These are phyloP conservation scores for Petunia secreta DNA, from an alignment of 257 asterid species.

Conservation along the genomic window DNA sequence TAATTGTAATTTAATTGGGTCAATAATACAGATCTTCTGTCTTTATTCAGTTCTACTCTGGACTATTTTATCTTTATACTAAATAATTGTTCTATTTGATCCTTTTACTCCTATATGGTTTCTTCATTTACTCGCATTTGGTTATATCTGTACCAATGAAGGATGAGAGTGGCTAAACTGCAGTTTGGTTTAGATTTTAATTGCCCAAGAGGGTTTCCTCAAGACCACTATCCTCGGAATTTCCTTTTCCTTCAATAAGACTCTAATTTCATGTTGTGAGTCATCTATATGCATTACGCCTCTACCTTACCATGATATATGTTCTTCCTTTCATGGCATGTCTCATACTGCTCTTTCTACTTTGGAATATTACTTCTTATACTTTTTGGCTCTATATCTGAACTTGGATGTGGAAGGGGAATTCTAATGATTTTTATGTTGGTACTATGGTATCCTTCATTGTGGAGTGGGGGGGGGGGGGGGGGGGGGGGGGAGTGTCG, in stretches of 20 bases:
- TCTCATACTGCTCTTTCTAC: not conserved
- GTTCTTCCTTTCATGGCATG: not conserved
- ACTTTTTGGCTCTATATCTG: not conserved
- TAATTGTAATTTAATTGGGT: no score
- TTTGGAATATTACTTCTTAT: not conserved
- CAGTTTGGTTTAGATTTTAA: not conserved
- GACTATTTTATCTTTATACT: no score
- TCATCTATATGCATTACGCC: not conserved
- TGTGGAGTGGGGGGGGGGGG: no score
- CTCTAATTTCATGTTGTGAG: not conserved
- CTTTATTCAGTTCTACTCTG: no score
- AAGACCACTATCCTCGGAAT: not conserved
- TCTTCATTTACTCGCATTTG: not conserved
- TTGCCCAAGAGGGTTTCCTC: not conserved
- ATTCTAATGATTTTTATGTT: not conserved
- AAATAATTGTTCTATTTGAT: not conserved
- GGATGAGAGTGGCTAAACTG: not conserved
- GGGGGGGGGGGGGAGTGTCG: no score
- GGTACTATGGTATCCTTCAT: not conserved
- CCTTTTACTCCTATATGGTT: not conserved
- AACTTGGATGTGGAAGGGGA: not conserved
- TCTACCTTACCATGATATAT: not conserved
- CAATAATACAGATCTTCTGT: no score
- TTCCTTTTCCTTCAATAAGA: not conserved
- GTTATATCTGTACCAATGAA: not conserved